A percentile compares a stretch with the other conserved stretches of the same genome.
Evolutionary conservation across 2,329 filamentous ascomycete species (phyloP).

Genomic region (Sodiomyces alkalinus): DNA sequence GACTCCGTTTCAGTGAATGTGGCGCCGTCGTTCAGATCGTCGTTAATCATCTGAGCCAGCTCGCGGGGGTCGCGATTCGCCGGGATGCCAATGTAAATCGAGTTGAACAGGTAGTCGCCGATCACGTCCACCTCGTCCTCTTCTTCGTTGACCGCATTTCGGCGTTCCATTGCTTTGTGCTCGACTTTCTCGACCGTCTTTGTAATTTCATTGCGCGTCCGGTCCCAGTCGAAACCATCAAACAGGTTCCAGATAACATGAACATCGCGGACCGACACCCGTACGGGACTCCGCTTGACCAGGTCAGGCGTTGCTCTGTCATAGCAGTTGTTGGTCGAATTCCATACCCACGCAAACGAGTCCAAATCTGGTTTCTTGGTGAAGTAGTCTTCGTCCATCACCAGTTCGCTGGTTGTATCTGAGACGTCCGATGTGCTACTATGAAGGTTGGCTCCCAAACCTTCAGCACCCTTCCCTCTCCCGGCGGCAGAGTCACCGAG

Average conservation of each 20-base stretch:
- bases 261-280: conserved; percentile 67
- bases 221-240: conserved; percentile 93
- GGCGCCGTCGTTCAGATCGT: conserved; percentile 67
- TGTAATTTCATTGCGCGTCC: conserved; percentile 71
- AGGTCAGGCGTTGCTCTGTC: conserved; percentile 47
- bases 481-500: too few species aligned
- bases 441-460: conserved; percentile 18
- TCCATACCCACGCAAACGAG: conserved; percentile 63
- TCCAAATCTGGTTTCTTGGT: conserved; percentile 42
- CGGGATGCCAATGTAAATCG: conserved; percentile 91
- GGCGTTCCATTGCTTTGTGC: conserved; percentile 61
- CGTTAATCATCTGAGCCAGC: conserved; percentile 71
- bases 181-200: conserved; percentile 85
- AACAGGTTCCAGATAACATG: conserved; percentile 97
- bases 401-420: conserved; percentile 45
- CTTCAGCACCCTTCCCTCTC: conserved; percentile 21
- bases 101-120: conserved; percentile 94
- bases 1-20: conserved; percentile 92
- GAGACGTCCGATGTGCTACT: conserved; percentile 23
- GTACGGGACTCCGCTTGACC: conserved; percentile 53
- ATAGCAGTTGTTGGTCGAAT: conserved; percentile 62
- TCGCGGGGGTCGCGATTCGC: conserved; percentile 74
- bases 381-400: conserved; percentile 70
- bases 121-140: conserved; percentile 75
- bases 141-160: conserved; percentile 50